A percentile compares a stretch with the other conserved stretches of the same genome.
Evolutionary conservation across 805 yeast species (phyloP).

Genomic region (Cyberlindnera petersonii): DNA sequence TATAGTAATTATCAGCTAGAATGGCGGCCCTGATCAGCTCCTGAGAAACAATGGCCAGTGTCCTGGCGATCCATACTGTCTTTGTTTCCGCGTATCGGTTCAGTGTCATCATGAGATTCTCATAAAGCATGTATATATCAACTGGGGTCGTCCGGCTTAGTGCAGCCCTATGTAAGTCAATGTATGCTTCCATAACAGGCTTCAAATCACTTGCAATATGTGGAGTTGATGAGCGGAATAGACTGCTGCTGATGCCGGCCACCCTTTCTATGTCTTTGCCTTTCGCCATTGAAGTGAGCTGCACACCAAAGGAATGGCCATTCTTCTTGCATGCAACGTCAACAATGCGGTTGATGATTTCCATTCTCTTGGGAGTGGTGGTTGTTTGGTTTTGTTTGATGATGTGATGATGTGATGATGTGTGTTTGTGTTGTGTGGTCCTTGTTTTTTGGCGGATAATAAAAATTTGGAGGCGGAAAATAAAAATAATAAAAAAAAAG

Average conservation of each 20-base stretch:
- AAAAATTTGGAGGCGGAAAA: too few species aligned
- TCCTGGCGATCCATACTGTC: conserved; percentile 47
- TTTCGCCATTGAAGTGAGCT: conserved; percentile 1
- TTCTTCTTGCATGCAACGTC: conserved; percentile 1
- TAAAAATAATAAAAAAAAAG: not conserved
- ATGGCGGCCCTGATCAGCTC: conserved; percentile 32
- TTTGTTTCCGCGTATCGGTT: conserved; percentile 52
- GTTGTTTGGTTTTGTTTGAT: too few species aligned
- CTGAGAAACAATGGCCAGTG: conserved; percentile 38
- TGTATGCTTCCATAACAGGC: conserved; percentile 11
- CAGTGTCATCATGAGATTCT: conserved; percentile 41
- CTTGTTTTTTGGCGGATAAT: too few species aligned
- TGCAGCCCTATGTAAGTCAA: conserved; percentile 24
- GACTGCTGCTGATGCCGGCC: too few species aligned
- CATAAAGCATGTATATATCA: conserved; percentile 28
- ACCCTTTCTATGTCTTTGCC: conserved; percentile 3
- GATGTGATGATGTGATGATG: too few species aligned
- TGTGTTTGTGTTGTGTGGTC: too few species aligned
- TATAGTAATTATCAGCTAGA: conserved; percentile 22
- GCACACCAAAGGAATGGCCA: conserved; percentile 2
- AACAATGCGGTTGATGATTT: not conserved
- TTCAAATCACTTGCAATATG: conserved; percentile 10
- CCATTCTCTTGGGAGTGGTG: not conserved
- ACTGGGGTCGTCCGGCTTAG: conserved; percentile 29
- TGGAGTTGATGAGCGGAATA: too few species aligned